Base-by-base conservation (phyloP, 2,329 filamentous ascomycete species). In the Talaromyces sp. region DNA sequence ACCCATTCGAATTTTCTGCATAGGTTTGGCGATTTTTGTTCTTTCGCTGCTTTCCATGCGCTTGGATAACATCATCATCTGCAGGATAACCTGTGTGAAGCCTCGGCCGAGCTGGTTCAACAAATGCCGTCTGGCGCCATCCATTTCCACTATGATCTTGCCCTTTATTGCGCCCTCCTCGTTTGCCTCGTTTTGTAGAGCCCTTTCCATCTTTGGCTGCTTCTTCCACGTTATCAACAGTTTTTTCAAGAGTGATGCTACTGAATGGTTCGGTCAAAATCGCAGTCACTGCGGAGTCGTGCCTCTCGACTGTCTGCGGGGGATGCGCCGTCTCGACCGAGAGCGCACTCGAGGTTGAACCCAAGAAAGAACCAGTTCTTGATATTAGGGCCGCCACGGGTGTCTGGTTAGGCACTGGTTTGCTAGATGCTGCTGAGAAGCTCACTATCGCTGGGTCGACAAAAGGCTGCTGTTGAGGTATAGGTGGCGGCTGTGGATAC, bases 381-480 rank as follows among this genome's bases (percentile, higher is more conserved):
- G 65, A n/a, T 10, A 33, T 37, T 14, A 64, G 19, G 43, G 57
- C 60, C 54, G 19, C 67, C 52, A 50, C 35, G 56, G 47, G 56
- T 37, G 62, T 68, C 65, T 56, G 63, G 24, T 57, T 43, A 58
- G 43, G 27, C 16, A 31, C 16, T 16, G 56, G 22, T 47, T 60
- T 61, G 60, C 67, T 11, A 74, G 73, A 66, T 75, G 41, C 24
- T 22, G 59, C 78, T 10, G 80, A 76, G 74, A 91, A 85, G 73
- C 91, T 93, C 54, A 96, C 75, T 63, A 96, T 96, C 3, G 92
- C 92, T 11, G 92, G 92, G 71, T 96, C 92, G n/a, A 89, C 84
- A 72, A 95, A 92, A 0, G 82, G 71, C 35, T 81, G 73, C 39
- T 71, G 72, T n/a, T 45, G 37, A 33, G 37, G 56, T 27, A 27